These are phyloP conservation scores for Hypocreales sp. DNA, from an alignment of 2,329 filamentous ascomycete species.

Conservation along the genomic window DNA sequence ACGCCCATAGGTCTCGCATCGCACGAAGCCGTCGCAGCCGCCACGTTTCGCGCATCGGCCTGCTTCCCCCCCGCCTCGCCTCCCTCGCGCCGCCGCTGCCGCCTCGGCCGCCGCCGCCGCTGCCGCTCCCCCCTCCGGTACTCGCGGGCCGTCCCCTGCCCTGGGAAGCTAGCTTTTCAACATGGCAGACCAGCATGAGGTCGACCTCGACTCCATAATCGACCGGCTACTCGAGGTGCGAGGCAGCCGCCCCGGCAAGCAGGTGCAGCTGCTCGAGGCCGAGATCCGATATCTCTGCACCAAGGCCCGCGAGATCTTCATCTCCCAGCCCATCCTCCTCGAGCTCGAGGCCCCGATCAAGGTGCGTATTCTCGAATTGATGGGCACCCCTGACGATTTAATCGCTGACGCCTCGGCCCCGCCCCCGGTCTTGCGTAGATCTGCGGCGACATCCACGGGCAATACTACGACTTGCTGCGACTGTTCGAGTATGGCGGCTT, in stretches of 20 bases:
- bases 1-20: too few species aligned
- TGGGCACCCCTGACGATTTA: too few species aligned
- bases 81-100: conserved; percentile 9
- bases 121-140: conserved; percentile 8
- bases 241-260: conserved; percentile 94
- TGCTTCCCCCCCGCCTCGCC: conserved; percentile 9
- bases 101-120: conserved; percentile 9
- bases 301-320: conserved; percentile 98
- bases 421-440: too few species aligned
- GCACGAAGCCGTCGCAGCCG: too few species aligned
- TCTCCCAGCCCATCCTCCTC: conserved; percentile 93
- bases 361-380: too few species aligned
- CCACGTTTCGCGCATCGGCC: conserved; percentile 13
- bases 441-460: conserved; percentile 96
- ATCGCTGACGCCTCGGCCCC: too few species aligned
- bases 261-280: conserved; percentile 89
- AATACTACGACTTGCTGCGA: conserved; percentile 95
- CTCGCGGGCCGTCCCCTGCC: conserved; percentile 23
- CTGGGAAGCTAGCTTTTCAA: conserved; percentile 20
- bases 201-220: conserved; percentile 99
- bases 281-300: conserved; percentile 97
- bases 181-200: conserved; percentile 62
- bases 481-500: conserved; percentile 98
- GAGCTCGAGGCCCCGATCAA: conserved; percentile 98
- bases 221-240: conserved; percentile 94